Evolutionary conservation across 208 protist genomes (phyloP).

Genomic region (Trypanosoma vivax): DNA sequence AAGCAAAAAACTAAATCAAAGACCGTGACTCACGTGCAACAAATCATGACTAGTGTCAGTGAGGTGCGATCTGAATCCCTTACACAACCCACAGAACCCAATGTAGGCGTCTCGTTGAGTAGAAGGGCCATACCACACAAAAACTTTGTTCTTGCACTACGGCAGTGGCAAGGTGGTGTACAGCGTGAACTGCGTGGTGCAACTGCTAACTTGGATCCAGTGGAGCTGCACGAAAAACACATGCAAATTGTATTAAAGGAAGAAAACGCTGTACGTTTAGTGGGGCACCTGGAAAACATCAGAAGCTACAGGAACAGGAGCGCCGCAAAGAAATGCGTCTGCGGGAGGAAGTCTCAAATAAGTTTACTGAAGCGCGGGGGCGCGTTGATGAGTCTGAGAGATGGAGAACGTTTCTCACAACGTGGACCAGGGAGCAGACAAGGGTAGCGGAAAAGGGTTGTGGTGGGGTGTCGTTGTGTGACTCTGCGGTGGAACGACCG

Average conservation of each 20-base stretch:
- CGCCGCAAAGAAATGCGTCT: background rate
- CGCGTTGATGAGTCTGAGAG: background rate
- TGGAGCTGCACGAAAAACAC: slow-evolving; percentile 3
- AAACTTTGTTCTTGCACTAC: no score
- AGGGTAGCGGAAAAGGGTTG: background rate
- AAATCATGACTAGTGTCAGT: background rate
- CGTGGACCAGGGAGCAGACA: background rate
- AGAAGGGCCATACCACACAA: no score
- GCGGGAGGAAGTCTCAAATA: background rate
- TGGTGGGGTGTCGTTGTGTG: background rate
- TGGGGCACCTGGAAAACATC: background rate
- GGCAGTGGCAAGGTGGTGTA: slow-evolving; percentile 11
- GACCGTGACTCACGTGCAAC: background rate
- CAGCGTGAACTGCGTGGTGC: background rate
- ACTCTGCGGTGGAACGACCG: background rate
- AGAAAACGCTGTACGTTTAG: slow-evolving; percentile 3
- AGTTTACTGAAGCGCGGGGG: background rate
- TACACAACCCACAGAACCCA: background rate
- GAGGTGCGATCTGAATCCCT: background rate
- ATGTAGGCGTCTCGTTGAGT: no score
- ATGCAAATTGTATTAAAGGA: slow-evolving; percentile 13
- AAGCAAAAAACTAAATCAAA: background rate
- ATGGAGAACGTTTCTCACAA: slow-evolving; percentile 10
- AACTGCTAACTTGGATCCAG: background rate
- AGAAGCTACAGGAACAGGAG: slow-evolving; percentile 10